phyloP scores from a whole-genome alignment of 495 filamentous ascomycete genomes.

The Viridothelium virens region DNA sequence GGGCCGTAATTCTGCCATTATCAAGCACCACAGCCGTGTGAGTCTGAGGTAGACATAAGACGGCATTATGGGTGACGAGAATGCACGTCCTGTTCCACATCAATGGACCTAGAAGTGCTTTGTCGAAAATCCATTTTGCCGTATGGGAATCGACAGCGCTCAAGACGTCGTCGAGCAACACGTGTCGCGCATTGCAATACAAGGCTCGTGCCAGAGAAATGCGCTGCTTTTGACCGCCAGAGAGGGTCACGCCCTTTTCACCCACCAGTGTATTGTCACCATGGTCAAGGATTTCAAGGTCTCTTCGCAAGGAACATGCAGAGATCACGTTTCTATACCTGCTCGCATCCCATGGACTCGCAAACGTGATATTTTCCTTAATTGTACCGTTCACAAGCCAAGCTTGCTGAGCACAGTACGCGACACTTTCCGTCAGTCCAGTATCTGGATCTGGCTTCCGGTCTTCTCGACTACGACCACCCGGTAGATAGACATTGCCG shows the following conservation, averaged over 20 bases:
- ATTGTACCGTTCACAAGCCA: slow-evolving; percentile 97
- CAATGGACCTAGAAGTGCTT: slow-evolving; percentile 81
- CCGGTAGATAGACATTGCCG: slow-evolving; percentile 76
- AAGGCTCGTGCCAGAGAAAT: slow-evolving; percentile 91
- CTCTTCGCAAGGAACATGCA: slow-evolving; percentile 88
- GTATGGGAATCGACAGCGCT: slow-evolving; percentile 99
- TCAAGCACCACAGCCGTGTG: slow-evolving; percentile 76
- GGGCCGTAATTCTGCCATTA: slow-evolving; percentile 70
- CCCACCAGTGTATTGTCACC: slow-evolving; percentile 93
- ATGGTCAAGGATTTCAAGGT: slow-evolving; percentile 83
- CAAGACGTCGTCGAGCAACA: slow-evolving; percentile 90
- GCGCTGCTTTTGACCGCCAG: slow-evolving; percentile 95
- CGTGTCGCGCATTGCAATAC: slow-evolving; percentile 83
- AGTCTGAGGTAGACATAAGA: slow-evolving; percentile 70
- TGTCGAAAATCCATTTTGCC: slow-evolving; percentile 94
- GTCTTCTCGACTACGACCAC: slow-evolving; percentile 73
- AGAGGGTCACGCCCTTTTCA: slow-evolving; percentile 94
- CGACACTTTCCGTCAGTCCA: slow-evolving; percentile 80
- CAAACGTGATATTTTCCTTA: slow-evolving; percentile 93
- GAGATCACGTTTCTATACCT: slow-evolving; percentile 82
- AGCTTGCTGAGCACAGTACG: slow-evolving; percentile 95
- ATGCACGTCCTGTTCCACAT: slow-evolving; percentile 89
- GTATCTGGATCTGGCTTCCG: slow-evolving; percentile 74
- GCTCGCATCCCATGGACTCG: slow-evolving; percentile 69
- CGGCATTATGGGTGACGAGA: slow-evolving; percentile 91